These are phyloP conservation scores for Neofusicoccum parvum DNA, from an alignment of 2,329 filamentous ascomycete genomes.

Conservation along the genomic window DNA sequence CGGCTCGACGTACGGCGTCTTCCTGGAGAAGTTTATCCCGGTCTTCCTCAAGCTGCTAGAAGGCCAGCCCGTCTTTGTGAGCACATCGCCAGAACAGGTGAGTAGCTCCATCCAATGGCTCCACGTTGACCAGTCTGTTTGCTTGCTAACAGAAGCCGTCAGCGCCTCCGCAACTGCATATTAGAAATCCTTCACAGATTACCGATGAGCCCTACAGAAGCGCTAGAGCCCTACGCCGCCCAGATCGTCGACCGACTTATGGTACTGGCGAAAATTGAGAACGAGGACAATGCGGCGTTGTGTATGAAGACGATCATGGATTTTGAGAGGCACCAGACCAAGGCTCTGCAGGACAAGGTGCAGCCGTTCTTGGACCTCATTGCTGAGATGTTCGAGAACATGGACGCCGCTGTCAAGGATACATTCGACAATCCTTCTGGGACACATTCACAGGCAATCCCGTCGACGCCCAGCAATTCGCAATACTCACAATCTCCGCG, in stretches of 20 bases:
- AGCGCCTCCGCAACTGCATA: slow-evolving; percentile 84
- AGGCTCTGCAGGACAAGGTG: slow-evolving; percentile 77
- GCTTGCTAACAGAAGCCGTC: slow-evolving; percentile 43
- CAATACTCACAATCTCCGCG: slow-evolving; percentile 83
- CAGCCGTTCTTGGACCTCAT: slow-evolving; percentile 90
- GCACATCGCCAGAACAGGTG: slow-evolving; percentile 86
- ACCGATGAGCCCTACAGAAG: slow-evolving; percentile 72
- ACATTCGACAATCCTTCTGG: slow-evolving; percentile 76
- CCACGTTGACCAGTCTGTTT: too few species aligned
- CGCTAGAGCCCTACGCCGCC: slow-evolving; percentile 83
- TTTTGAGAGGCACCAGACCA: slow-evolving; percentile 88
- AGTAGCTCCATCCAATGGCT: slow-evolving; percentile 30
- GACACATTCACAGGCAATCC: slow-evolving; percentile 52
- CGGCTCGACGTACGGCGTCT: slow-evolving; percentile 74
- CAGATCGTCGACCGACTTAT: slow-evolving; percentile 91
- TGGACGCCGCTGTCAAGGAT: slow-evolving; percentile 92
- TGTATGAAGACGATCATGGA: slow-evolving; percentile 99
- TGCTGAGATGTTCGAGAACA: slow-evolving; percentile 91
- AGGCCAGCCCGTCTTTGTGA: slow-evolving; percentile 87
- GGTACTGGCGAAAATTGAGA: slow-evolving; percentile 84
- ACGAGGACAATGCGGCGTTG: slow-evolving; percentile 97
- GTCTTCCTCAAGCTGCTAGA: slow-evolving; percentile 84
- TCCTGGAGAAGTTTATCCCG: slow-evolving; percentile 86
- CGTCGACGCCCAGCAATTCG: slow-evolving; percentile 63
- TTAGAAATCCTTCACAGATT: slow-evolving; percentile 94